Evolutionary conservation across 2,329 filamentous ascomycete genomes (phyloP).

Genomic region (Trichoderma koningiopsis): DNA sequence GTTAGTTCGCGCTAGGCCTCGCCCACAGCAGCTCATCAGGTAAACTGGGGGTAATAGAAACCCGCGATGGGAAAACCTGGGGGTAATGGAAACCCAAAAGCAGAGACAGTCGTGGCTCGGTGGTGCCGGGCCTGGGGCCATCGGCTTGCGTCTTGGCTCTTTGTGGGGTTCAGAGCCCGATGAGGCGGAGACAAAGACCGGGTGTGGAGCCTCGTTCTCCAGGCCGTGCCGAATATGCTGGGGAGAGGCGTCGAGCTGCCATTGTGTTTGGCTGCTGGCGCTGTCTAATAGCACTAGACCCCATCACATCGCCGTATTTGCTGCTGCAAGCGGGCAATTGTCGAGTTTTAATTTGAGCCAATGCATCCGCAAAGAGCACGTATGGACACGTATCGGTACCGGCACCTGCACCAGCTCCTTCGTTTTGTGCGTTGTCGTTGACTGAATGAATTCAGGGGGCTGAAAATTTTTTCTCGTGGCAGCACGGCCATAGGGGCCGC

Average conservation of each 20-base stretch:
- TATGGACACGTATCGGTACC: background rate
- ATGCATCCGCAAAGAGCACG: background rate
- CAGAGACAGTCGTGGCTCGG: constrained; percentile 2
- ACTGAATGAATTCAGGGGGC: background rate
- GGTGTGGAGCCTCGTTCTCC: constrained; percentile 20
- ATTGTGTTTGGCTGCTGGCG: constrained; percentile 11
- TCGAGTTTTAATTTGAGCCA: background rate
- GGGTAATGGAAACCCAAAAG: constrained; percentile 40
- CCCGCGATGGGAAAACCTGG: constrained; percentile 37
- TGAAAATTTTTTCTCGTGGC: constrained; percentile 3
- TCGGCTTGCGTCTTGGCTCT: constrained; percentile 4
- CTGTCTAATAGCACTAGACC: constrained; percentile 1
- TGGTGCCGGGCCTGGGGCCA: constrained; percentile 8
- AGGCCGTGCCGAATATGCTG: constrained; percentile 23
- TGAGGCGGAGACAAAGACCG: constrained; percentile 22
- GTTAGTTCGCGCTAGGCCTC: constrained; percentile 19
- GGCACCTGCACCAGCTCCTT: background rate
- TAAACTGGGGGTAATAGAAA: constrained; percentile 45
- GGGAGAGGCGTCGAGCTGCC: constrained; percentile 4
- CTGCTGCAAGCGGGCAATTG: background rate
- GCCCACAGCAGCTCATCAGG: constrained; percentile 32
- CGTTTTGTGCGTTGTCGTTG: background rate
- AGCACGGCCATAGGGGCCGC: constrained; percentile 5
- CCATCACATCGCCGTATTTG: background rate
- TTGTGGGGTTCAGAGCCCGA: constrained; percentile 24